Evolutionary conservation across 805 yeast genomes (phyloP), one percentile per base, ranked within the genome.

Genomic region (Sugiyamaella qingdaonensis): DNA sequence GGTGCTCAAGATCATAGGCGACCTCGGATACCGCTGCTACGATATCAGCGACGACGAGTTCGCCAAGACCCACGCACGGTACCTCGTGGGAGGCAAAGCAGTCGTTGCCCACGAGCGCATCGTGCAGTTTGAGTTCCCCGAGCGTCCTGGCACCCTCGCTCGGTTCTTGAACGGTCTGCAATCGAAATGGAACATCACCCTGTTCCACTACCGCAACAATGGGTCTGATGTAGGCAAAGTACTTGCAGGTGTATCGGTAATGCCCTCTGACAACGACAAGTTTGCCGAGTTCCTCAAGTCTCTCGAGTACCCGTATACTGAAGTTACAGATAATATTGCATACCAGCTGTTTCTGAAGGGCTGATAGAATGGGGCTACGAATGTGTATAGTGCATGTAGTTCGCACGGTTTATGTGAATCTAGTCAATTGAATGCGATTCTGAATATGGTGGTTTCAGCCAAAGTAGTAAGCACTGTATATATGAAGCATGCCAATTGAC

Each of bases 1-100:
- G 54, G 84, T 94, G 29, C 67, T 83, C 52, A 74, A 76, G 49
- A 77, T 77, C 43, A 74, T 91, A 70, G 77, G 76, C 48, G 76
- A 77, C 33, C 70, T 78, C 1, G 92, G 91, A 13, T 86, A 87
- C 70, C 74, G 75, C 42, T 96, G 90, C 1, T 76, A 79, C 51
- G 98, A 94, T 66, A 84, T 94, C 53, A 86, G 96, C 14, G 88
- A 87, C 54, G 91, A 95, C 67, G 97, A 91, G 67, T 78, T 94
- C 75, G 99, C 99, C 42, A 94, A 94, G 71, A 80, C 90, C 35
- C 99, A 94, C 66, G 97, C 97, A 36, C 80, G 99, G 68, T 95
- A 94, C 68, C 75, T 94, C 58, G 96, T 94, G 21, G 99, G 99
- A 54, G 99, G 99, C 54, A 83, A 86, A 55, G 81, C 91, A 0